These are phyloP conservation scores for Coemansia sp. DNA, from an alignment of 192 early-diverging fungal species.

Conservation along the genomic window DNA sequence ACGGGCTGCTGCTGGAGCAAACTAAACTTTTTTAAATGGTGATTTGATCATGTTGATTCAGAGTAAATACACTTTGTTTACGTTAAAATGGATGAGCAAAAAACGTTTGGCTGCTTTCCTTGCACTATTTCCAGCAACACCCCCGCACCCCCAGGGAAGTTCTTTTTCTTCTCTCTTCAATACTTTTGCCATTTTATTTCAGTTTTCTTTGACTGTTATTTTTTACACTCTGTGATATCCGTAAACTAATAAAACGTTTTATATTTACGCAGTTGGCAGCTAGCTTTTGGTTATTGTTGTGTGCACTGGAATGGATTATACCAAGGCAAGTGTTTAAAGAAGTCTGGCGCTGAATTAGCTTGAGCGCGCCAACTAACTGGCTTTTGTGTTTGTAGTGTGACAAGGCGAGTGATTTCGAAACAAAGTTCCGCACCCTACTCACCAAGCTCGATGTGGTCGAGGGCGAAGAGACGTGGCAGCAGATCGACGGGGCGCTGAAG, in stretches of 20 bases:
- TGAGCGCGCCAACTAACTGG: too few relatives aligned
- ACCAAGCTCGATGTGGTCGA: slow-evolving; percentile 55
- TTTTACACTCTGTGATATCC: slow-evolving; percentile 1
- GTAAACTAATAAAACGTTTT: slow-evolving; percentile 5
- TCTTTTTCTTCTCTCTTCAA: slow-evolving; percentile 2
- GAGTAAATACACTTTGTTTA: slow-evolving; percentile 14
- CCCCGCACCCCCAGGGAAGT: neutral
- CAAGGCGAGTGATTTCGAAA: slow-evolving; percentile 47
- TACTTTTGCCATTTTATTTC: neutral
- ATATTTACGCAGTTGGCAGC: neutral
- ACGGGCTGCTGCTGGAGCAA: slow-evolving; percentile 19
- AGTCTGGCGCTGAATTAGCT: too few relatives aligned
- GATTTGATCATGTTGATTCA: neutral
- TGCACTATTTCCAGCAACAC: too few relatives aligned
- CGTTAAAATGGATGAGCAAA: neutral
- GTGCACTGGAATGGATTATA: slow-evolving; percentile 43
- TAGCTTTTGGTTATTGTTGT: neutral
- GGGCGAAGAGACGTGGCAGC: slow-evolving; percentile 70
- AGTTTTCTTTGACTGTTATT: slow-evolving; percentile 11
- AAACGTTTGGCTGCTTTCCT: neutral
- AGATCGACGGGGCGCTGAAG: slow-evolving; percentile 61
- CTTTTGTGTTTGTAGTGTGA: slow-evolving; percentile 35
- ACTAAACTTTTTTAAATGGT: slow-evolving; percentile 4
- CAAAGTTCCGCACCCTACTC: slow-evolving; percentile 40
- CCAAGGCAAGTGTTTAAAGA: slow-evolving; percentile 28